These are phyloP conservation scores for Citrullus amarus DNA, from an alignment of 306 rosid species.

Conservation along the genomic window DNA sequence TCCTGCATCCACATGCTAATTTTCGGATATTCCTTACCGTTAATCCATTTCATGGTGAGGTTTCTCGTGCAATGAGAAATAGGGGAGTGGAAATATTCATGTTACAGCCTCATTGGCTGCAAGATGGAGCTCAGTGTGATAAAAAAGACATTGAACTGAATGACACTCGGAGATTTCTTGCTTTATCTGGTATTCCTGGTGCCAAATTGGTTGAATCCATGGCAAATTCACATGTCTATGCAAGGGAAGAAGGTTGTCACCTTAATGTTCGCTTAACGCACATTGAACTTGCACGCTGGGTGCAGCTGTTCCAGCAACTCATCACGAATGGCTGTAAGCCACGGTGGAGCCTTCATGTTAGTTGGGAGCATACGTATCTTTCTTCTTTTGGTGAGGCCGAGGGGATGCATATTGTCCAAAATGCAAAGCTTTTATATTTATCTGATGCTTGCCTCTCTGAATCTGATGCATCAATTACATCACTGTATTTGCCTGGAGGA, in stretches of 20 bases:
- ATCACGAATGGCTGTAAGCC: slow-evolving; percentile 53
- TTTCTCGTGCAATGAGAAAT: slow-evolving; percentile 94
- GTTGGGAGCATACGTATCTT: slow-evolving; percentile 84
- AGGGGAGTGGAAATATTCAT: slow-evolving; percentile 92
- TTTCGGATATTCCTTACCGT: slow-evolving; percentile 88
- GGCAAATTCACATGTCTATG: slow-evolving; percentile 69
- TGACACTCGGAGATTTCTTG: slow-evolving; percentile 58
- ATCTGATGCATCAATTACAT: slow-evolving; percentile 19
- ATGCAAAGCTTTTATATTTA: slow-evolving; percentile 39
- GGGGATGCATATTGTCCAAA: slow-evolving; percentile 32
- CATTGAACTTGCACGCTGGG: slow-evolving; percentile 88
- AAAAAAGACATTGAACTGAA: slow-evolving; percentile 31
- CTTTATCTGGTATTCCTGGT: slow-evolving; percentile 53
- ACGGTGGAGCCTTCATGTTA: slow-evolving; percentile 66
- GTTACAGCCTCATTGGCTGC: slow-evolving; percentile 69
- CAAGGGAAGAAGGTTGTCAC: slow-evolving; percentile 45
- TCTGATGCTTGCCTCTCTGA: slow-evolving; percentile 19
- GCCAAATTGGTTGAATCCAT: slow-evolving; percentile 48
- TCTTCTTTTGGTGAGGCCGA: slow-evolving; percentile 58
- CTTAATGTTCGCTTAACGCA: slow-evolving; percentile 36
- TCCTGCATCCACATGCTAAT: slow-evolving; percentile 66
- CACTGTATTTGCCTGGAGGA: slow-evolving; percentile 65
- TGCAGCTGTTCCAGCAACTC: slow-evolving; percentile 68
- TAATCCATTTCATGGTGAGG: slow-evolving; percentile 76
- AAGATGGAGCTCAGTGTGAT: slow-evolving; percentile 23